phyloP scores from a whole-genome alignment of 345 rosid genomes.

The Populus pruinosa region DNA sequence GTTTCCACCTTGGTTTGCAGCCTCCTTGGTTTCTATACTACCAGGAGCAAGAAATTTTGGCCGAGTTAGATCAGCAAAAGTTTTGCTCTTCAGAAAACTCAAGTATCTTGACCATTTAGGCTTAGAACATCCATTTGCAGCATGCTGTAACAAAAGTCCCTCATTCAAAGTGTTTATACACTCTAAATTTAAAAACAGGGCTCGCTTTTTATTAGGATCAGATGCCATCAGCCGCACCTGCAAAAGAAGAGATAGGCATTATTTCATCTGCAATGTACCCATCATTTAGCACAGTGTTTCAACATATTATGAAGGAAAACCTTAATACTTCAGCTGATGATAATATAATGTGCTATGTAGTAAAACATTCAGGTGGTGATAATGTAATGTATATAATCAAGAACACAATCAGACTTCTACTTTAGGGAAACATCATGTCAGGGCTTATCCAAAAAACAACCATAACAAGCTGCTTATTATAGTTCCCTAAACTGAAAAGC shows the following conservation, averaged over 20 bases:
- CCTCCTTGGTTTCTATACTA: slow-evolving; percentile 33
- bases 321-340: slow-evolving; percentile 9
- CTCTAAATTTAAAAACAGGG: slow-evolving; percentile 63
- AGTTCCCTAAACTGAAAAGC: neutral
- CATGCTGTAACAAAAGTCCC: slow-evolving; percentile 75
- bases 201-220: slow-evolving; percentile 52
- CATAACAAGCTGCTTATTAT: neutral
- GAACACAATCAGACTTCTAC: neutral
- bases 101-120: slow-evolving; percentile 85
- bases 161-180: slow-evolving; percentile 88
- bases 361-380: too few species aligned
- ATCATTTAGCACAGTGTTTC: neutral
- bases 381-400: neutral
- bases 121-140: slow-evolving; percentile 72
- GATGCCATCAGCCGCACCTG: slow-evolving; percentile 75
- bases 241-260: slow-evolving; percentile 9
- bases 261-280: neutral
- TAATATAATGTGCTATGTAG: neutral
- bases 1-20: slow-evolving; percentile 26
- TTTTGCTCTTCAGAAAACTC: slow-evolving; percentile 91
- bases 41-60: slow-evolving; percentile 55
- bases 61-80: slow-evolving; percentile 71
- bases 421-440: neutral
- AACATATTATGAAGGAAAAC: neutral
- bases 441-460: neutral